Base-by-base conservation (phyloP, 2,329 filamentous ascomycete species). In the Aspergillus caelatus region DNA sequence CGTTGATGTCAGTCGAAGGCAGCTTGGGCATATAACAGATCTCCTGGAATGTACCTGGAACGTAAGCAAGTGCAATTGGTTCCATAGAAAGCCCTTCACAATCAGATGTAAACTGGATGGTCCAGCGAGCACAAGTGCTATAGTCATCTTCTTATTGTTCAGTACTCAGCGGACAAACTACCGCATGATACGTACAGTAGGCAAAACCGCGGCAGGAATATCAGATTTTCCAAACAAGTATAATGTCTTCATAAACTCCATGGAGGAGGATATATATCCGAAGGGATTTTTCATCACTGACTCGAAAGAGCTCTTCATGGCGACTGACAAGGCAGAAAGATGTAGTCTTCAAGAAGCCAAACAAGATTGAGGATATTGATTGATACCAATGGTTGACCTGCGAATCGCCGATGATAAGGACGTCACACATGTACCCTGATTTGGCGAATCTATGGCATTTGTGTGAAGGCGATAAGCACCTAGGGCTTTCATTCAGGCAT, bases 151-250 rank as follows among this genome's bases (percentile, higher is more conserved):
- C 19, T 57, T 43, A 43, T 43, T 43, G 30, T 21, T 56, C 32
- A 56, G 28, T 21, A 12, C 21, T 12, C 11, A 39, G 30, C 30
- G n/a, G 11, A 6, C 30, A 41, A 12, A 45, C 34, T 43, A 45
- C 23, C 4, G 14, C 2, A 36, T 57, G 14, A 43, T 28, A 43
- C 55, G 5, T 57, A 57, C 55, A 23, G 55, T 26, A 57, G 55
- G 5, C 34, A 46, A 36, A 43, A 45, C 39, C 14, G 34, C 55
- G 34, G 23, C 55, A 43, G 21, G 55, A 14, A 57, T 57, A 28
- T 57, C 55, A 43, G 55, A 57, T 32, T 57, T 57, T 28, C 55
- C 55, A 28, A 57, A 57, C 14, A 57, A 30, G 23, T 57, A 57
- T 12, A 57, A 30, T 21, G 55, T 57, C 23, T 57, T 45, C 39